phyloP scores from a whole-genome alignment of 805 yeast genomes.

The Ogataea ganodermae region DNA sequence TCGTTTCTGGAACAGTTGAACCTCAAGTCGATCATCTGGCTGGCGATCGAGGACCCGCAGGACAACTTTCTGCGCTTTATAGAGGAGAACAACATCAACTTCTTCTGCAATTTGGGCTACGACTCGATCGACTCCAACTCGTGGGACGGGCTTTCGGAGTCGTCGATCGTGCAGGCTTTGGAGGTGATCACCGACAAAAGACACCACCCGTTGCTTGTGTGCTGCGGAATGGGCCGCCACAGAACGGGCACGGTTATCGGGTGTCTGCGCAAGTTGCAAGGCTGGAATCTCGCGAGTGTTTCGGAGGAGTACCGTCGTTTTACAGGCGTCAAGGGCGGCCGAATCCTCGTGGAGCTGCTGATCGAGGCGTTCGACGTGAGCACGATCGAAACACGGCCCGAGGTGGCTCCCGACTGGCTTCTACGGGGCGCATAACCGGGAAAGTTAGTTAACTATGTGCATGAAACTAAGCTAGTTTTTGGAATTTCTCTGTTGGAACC shows the following conservation, averaged over 20 bases:
- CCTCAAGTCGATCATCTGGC: constrained; percentile 84
- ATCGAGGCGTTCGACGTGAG: constrained; percentile 70
- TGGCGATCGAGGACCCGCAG: constrained; percentile 93
- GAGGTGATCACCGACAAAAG: constrained; percentile 69
- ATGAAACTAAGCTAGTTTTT: constrained; percentile 24
- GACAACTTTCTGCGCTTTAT: constrained; percentile 85
- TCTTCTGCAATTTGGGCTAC: constrained; percentile 80
- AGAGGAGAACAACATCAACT: constrained; percentile 64
- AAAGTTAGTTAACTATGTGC: not conserved
- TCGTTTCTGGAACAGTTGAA: constrained; percentile 76
- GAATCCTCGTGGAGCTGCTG: constrained; percentile 86
- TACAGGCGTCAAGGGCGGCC: constrained; percentile 89
- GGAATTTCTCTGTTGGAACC: constrained; percentile 34
- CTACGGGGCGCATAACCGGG: constrained; percentile 24
- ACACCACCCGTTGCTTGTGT: constrained; percentile 84
- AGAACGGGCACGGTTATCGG: constrained; percentile 97
- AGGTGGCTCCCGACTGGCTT: constrained; percentile 51
- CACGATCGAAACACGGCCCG: constrained; percentile 43
- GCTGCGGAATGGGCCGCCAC: constrained; percentile 99
- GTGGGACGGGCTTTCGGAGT: constrained; percentile 93
- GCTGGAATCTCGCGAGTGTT: constrained; percentile 95
- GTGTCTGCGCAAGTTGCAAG: constrained; percentile 86
- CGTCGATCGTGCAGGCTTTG: constrained; percentile 75
- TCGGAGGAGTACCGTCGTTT: constrained; percentile 93
- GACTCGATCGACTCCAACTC: constrained; percentile 61